These are phyloP conservation scores for Papilionanthe hybrid DNA, from an alignment of 116 monocot species.

Conservation along the genomic window DNA sequence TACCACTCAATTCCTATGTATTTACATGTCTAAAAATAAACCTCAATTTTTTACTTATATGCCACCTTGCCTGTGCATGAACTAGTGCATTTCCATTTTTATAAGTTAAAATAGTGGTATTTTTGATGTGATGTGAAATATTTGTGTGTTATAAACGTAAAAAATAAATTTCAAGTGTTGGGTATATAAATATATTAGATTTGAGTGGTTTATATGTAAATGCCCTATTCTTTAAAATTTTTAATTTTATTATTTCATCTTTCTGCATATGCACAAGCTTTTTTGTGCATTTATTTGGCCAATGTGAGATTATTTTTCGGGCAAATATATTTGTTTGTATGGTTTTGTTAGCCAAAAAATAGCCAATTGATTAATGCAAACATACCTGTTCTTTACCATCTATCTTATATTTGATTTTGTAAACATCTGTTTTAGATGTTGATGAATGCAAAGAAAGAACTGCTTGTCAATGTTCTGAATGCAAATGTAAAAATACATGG, in stretches of 20 bases:
- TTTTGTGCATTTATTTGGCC: not conserved
- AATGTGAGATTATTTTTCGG: not conserved
- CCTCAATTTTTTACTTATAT: too few relatives aligned
- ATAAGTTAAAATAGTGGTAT: too few relatives aligned
- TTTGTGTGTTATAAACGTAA: too few relatives aligned
- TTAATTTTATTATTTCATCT: not conserved
- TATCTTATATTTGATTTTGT: slow-evolving; percentile 2
- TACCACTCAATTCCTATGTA: too few relatives aligned
- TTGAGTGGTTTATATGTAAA: too few relatives aligned
- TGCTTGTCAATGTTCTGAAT: slow-evolving; percentile 63
- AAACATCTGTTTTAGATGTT: slow-evolving; percentile 47
- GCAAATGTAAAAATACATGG: slow-evolving; percentile 83
- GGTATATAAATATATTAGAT: too few relatives aligned
- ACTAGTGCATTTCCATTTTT: too few relatives aligned
- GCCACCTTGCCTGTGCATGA: too few relatives aligned
- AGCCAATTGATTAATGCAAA: not conserved
- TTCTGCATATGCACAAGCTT: not conserved
- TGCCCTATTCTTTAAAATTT: too few relatives aligned
- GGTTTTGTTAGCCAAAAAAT: not conserved
- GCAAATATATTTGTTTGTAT: not conserved
- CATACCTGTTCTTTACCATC: not conserved
- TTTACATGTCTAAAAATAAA: too few relatives aligned
- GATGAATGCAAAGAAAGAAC: slow-evolving; percentile 83
- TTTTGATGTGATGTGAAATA: too few relatives aligned
- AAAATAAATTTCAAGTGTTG: too few relatives aligned